These are phyloP conservation scores for Moricandia moricandioides DNA, from an alignment of 345 rosid genomes.

Conservation along the genomic window DNA sequence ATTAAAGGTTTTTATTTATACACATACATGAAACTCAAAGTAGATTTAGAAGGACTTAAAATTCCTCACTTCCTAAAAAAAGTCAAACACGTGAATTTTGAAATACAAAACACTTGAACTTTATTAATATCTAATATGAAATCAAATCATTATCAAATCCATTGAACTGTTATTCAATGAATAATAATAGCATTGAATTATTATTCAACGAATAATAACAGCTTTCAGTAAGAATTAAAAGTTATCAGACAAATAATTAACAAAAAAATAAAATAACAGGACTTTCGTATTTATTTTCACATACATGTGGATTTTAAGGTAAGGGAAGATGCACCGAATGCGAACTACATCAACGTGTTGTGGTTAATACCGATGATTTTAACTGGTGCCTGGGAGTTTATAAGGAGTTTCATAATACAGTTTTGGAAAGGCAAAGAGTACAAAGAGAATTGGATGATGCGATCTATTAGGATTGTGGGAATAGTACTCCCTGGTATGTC, in stretches of 20 bases:
- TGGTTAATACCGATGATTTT: conserved; percentile 26
- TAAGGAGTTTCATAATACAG: conserved; percentile 39
- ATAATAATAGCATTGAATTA: no score
- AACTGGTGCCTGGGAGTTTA: conserved; percentile 47
- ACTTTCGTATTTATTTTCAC: not conserved
- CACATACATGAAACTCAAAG: not conserved
- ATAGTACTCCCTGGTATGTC: conserved; percentile 39
- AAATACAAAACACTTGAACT: not conserved
- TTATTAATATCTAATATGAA: no score
- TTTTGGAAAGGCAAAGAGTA: conserved; percentile 40
- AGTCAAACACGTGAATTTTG: not conserved
- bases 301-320: conserved; percentile 18
- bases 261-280: not conserved
- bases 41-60: not conserved
- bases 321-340: conserved; percentile 39
- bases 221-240: not conserved
- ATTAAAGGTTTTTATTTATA: not conserved
- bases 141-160: not conserved
- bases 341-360: conserved; percentile 35
- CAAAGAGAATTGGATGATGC: conserved; percentile 41
- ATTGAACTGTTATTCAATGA: not conserved
- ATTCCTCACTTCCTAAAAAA: not conserved
- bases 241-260: not conserved
- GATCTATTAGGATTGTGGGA: conserved; percentile 30
- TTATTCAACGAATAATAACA: not conserved